A percentile compares a stretch with the other conserved stretches of the same genome.
Evolutionary conservation across 2,329 filamentous ascomycete species (phyloP).

Genomic region (Exophiala alcalophila): DNA sequence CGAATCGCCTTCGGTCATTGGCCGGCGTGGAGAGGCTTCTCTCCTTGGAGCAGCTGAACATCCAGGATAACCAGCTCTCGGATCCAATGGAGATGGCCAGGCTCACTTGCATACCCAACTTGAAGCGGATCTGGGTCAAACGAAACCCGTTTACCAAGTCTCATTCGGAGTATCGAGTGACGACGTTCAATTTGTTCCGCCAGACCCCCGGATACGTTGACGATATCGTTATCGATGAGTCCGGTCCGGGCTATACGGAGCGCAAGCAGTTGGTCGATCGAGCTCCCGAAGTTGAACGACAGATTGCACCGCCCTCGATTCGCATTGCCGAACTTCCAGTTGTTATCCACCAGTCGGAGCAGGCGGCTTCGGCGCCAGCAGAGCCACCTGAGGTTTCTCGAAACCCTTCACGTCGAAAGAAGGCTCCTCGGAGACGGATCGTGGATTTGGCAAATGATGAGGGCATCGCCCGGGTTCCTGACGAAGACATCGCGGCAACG

Average conservation of each 20-base stretch:
- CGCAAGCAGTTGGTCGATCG: conserved; percentile 80
- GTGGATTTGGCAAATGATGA: conserved; percentile 55
- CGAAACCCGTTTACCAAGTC: conserved; percentile 90
- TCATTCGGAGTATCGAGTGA: conserved; percentile 78
- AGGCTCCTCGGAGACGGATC: conserved; percentile 55
- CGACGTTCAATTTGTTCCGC: conserved; percentile 94
- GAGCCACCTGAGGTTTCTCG: conserved; percentile 20
- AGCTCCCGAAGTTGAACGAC: conserved; percentile 68
- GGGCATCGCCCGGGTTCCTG: conserved; percentile 15
- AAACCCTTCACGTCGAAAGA: conserved; percentile 43
- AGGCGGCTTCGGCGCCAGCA: conserved; percentile 4
- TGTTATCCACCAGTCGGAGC: conserved; percentile 16
- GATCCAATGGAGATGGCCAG: conserved; percentile 89
- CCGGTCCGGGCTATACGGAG: conserved; percentile 79
- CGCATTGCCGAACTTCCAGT: conserved; percentile 20
- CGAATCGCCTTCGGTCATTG: conserved; percentile 80
- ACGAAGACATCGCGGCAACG: conserved; percentile 21
- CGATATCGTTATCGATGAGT: conserved; percentile 84
- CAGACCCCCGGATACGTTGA: conserved; percentile 84
- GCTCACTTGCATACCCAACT: conserved; percentile 83
- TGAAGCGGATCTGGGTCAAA: conserved; percentile 87
- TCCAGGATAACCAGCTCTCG: conserved; percentile 85
- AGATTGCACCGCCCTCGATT: conserved; percentile 47
- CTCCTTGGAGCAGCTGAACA: conserved; percentile 82
- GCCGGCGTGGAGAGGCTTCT: conserved; percentile 86